Conservation (phyloP, 2,329 filamentous ascomycete genomes). For the Polychaeton citri region DNA sequence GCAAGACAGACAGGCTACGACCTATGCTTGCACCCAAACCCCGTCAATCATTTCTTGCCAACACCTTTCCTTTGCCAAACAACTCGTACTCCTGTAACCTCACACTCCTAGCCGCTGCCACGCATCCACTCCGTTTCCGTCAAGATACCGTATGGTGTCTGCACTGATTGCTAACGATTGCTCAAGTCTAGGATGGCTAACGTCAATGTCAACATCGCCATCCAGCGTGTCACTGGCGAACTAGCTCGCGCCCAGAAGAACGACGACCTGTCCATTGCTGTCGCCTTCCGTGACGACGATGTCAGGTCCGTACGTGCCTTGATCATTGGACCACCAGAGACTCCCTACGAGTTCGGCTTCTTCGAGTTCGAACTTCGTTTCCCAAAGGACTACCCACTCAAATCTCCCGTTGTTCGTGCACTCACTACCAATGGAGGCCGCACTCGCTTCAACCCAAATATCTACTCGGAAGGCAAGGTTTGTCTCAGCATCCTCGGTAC, state of each 20-base stretch:
- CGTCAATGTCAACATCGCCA: constrained; percentile 7
- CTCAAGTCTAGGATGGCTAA: no score
- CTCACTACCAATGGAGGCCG: constrained; percentile 80
- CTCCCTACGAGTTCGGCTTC: constrained; percentile 93
- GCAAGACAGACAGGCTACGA: no score
- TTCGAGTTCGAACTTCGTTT: constrained; percentile 56
- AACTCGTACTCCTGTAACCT: no score
- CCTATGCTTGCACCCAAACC: no score
- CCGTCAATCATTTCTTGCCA: no score
- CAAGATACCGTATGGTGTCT: no score
- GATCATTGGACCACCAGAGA: constrained; percentile 85
- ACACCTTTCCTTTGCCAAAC: no score
- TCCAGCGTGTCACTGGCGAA: constrained; percentile 45
- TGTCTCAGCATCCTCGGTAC: constrained; percentile 69
- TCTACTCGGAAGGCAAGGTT: constrained; percentile 82
- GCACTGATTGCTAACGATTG: no score
- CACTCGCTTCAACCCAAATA: constrained; percentile 92
- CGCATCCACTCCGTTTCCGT: neutral
- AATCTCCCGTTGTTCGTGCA: constrained; percentile 47
- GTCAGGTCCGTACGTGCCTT: constrained; percentile 77
- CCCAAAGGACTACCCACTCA: constrained; percentile 65
- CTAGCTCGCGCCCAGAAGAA: constrained; percentile 73
- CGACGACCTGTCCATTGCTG: constrained; percentile 73
- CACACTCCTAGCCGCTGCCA: constrained; percentile 1
- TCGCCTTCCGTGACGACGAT: constrained; percentile 76